Conservation (phyloP, 2,329 filamentous ascomycete genomes). For the Penicillium oxalicum region DNA sequence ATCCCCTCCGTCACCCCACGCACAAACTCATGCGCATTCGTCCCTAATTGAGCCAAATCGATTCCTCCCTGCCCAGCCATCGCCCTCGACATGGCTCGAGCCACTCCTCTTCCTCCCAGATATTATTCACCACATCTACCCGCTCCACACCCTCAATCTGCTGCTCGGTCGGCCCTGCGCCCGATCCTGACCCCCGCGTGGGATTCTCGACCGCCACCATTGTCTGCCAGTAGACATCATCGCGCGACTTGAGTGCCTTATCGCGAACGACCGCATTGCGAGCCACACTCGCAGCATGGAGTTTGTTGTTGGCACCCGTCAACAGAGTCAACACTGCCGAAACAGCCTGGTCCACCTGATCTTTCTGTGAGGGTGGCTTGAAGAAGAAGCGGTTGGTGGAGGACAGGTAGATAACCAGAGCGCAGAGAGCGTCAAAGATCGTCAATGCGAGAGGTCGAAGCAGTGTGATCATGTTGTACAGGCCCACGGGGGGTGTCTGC, state of each 20-base stretch:
- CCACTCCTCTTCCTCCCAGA: slow-evolving; percentile 66
- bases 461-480: slow-evolving; percentile 45
- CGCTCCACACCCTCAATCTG: slow-evolving; percentile 47
- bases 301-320: slow-evolving; percentile 56
- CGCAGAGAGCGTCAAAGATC: slow-evolving; percentile 58
- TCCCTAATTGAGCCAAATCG: slow-evolving; percentile 38
- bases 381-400: slow-evolving; percentile 75
- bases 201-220: slow-evolving; percentile 55
- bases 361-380: slow-evolving; percentile 53
- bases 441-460: slow-evolving; percentile 61
- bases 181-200: slow-evolving; percentile 53
- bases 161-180: slow-evolving; percentile 45
- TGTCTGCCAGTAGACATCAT: slow-evolving; percentile 66
- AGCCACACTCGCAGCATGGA: slow-evolving; percentile 68
- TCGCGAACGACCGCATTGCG: slow-evolving; percentile 76
- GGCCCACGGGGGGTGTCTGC: slow-evolving; percentile 53
- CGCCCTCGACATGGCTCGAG: slow-evolving; percentile 62
- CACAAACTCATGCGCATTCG: slow-evolving; percentile 41
- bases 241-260: slow-evolving; percentile 58
- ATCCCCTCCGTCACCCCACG: slow-evolving; percentile 38
- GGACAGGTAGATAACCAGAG: slow-evolving; percentile 64
- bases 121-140: slow-evolving; percentile 52
- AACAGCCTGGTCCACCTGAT: slow-evolving; percentile 57
- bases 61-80: slow-evolving; percentile 61
- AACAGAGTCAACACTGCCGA: slow-evolving; percentile 49